Conservation (phyloP, 495 filamentous ascomycete species). For the Hyaloscypha bicolor region DNA sequence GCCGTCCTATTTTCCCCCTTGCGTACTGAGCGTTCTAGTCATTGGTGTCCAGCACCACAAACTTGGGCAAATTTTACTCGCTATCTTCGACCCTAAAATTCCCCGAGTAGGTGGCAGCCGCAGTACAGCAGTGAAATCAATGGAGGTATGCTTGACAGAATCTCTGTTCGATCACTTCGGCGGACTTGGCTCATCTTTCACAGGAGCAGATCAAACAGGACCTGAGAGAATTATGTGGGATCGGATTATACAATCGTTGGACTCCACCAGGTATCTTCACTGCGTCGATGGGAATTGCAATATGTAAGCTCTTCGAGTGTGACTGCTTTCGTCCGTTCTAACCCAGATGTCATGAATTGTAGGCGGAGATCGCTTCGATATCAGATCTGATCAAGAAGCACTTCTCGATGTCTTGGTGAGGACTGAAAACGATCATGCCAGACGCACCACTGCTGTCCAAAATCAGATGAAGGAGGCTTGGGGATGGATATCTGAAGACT, state of each 20-base stretch:
- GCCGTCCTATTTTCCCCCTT: not conserved
- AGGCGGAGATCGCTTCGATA: conserved; percentile 51
- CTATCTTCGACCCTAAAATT: conserved; percentile 46
- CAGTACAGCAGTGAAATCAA: conserved; percentile 34
- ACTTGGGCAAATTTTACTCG: conserved; percentile 50
- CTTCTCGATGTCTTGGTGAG: conserved; percentile 44
- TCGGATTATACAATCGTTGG: conserved; percentile 51
- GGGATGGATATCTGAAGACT: conserved; percentile 35
- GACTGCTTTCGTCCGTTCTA: conserved; percentile 10
- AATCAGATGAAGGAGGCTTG: conserved; percentile 43
- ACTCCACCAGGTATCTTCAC: conserved; percentile 57
- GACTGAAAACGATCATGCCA: conserved; percentile 47
- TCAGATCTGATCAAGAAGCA: conserved; percentile 45
- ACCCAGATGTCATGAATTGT: not conserved
- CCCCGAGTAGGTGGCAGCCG: conserved; percentile 38
- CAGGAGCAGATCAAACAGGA: conserved; percentile 45
- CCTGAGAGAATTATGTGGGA: conserved; percentile 52
- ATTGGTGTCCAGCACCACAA: conserved; percentile 58
- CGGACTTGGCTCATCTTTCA: not conserved
- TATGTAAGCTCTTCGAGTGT: conserved; percentile 41
- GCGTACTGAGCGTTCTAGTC: conserved; percentile 32
- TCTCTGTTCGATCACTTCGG: not conserved
- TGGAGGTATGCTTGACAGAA: conserved; percentile 33
- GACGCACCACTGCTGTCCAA: conserved; percentile 46
- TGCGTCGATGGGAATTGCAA: conserved; percentile 53